Base-by-base conservation (phyloP, 139 green algal genomes). In the Chlamydomonas applanata region DNA sequence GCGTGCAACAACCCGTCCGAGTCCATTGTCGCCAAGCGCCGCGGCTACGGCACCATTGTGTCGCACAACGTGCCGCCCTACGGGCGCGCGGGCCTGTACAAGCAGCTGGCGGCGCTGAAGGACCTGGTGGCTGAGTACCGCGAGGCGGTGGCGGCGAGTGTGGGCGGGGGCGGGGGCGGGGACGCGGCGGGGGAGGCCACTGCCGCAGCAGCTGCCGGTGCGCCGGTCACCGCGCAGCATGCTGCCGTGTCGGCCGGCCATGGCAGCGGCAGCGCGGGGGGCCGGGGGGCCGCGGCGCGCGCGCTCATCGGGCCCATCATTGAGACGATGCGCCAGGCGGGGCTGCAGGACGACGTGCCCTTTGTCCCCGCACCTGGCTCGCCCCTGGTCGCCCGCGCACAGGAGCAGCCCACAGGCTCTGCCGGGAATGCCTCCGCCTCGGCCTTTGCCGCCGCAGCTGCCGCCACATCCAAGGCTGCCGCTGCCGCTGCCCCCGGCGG, bases 31-130 rank as follows among this genome's bases (percentile, higher is more conserved):
- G 96, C 96, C 40, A 99, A 99, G 88, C 82, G 96, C 33, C 71
- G 96, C 4, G 95, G 95, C 20, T 99, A 98, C 78, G 96, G 89
- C 66, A 98, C 92, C 34, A 97, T 98, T 57, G 83, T 99, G 22
- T 91, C 77, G 0, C 92, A 99, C 88, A 98, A 98, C 76, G 94
- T 98, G 59, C 96, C 96, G 0, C 95, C 96, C 25, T 98, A 98
- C 80, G 96, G 94, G 32, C 80, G 90, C 7, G 76, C 87, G 72
- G 95, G 96, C n/a, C 89, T 99, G 68, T 99, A 99, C 88, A 98
- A 98, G 85, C 90, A 98, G 83, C 82, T 98, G 52, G 79, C 91
- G 13, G 79, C 87, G 22, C 84, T 98, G 4, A 88, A 89, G 45
- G 87, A 89, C 0, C 77, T 98, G 69, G 67, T 99, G 5, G 35